phyloP scores from a whole-genome alignment of 164 flowering plant genomes.

The Malania oleifera region DNA sequence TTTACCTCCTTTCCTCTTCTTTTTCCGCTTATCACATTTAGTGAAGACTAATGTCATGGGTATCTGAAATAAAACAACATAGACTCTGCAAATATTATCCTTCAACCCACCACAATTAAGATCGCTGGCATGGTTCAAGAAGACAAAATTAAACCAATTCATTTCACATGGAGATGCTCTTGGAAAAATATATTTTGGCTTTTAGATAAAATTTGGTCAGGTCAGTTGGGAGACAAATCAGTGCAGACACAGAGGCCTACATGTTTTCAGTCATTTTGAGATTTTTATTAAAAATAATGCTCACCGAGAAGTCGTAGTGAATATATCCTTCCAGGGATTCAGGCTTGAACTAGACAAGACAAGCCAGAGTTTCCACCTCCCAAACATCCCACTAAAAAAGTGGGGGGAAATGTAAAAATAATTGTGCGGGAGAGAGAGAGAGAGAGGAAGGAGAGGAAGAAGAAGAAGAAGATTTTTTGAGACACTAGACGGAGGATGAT shows the following conservation, averaged over 20 bases:
- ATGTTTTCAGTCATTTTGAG: too few species aligned
- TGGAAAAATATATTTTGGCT: too few species aligned
- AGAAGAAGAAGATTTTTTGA: neutral
- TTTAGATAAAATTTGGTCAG: too few species aligned
- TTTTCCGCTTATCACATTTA: constrained; percentile 96
- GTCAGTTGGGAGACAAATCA: too few species aligned
- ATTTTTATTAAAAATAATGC: too few species aligned
- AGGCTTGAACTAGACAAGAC: neutral
- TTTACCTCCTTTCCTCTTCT: constrained; percentile 77
- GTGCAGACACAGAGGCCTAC: too few species aligned
- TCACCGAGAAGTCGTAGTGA: too few species aligned
- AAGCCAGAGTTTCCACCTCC: too few species aligned
- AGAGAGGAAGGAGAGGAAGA: neutral
- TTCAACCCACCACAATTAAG: neutral
- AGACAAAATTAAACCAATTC: neutral
- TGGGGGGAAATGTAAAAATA: too few species aligned
- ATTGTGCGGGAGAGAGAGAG: neutral
- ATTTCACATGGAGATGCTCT: neutral
- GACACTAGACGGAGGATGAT: neutral
- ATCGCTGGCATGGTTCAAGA: neutral
- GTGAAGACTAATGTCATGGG: constrained; percentile 96
- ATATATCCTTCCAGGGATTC: neutral
- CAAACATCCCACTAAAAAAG: too few species aligned
- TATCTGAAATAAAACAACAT: constrained; percentile 40
- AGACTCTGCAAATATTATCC: neutral